Evolutionary conservation across 2,329 filamentous ascomycete species (phyloP).

Genomic region (Neoscytalidium dimidiatum): DNA sequence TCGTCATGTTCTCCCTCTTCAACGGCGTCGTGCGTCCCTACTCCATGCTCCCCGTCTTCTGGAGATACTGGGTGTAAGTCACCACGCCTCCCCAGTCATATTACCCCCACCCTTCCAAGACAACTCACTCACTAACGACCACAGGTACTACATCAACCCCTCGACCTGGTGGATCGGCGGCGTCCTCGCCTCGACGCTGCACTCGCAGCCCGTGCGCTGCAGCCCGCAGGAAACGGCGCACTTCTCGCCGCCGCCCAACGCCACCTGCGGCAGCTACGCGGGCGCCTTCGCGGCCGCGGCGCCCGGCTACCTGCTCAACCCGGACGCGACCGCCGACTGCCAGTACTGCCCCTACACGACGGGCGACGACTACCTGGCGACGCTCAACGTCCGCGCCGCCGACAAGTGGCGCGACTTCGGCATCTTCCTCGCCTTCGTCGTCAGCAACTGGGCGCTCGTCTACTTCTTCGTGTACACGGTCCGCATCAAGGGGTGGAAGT

Average conservation of each 20-base stretch:
- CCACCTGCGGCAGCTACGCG: conserved; percentile 68
- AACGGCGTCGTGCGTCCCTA: conserved; percentile 77
- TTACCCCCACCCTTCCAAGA: background rate
- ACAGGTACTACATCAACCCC: conserved; percentile 64
- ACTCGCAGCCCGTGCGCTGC: conserved; percentile 48
- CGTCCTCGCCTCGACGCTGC: conserved; percentile 64
- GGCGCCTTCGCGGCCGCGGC: conserved; percentile 57
- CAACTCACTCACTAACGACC: background rate
- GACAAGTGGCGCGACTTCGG: conserved; percentile 76
- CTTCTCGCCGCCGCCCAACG: conserved; percentile 66
- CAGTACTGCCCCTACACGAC: conserved; percentile 68
- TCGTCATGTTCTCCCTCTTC: conserved; percentile 75
- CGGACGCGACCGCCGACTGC: conserved; percentile 60
- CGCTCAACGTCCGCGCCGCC: conserved; percentile 54
- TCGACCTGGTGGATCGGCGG: conserved; percentile 73
- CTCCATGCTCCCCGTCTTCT: conserved; percentile 65
- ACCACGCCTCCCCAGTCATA: background rate
- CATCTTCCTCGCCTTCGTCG: conserved; percentile 70
- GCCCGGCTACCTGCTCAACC: conserved; percentile 66
- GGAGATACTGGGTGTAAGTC: conserved; percentile 65
- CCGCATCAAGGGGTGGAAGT: conserved; percentile 68
- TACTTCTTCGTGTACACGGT: conserved; percentile 79
- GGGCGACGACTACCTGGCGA: conserved; percentile 68
- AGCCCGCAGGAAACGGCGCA: conserved; percentile 59
- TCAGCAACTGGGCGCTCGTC: conserved; percentile 71